A percentile compares a stretch with the other conserved stretches of the same genome.
phyloP scores from a whole-genome alignment of 1,284 basidiomycete species.

The Heterobasidion occidentale region DNA sequence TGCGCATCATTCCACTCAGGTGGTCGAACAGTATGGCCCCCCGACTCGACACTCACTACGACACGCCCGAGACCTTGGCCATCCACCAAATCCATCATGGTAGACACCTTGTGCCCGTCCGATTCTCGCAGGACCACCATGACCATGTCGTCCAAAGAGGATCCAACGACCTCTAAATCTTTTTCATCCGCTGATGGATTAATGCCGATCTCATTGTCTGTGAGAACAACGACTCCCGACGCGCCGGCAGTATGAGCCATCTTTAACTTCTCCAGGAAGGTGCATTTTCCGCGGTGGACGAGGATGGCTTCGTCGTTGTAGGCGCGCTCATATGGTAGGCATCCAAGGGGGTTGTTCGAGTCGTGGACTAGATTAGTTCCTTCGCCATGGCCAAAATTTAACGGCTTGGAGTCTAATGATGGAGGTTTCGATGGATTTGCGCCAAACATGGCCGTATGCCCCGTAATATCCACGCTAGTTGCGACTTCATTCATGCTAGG shows the following conservation, averaged over 20 bases:
- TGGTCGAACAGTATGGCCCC: constrained; percentile 14
- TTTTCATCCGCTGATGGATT: constrained; percentile 59
- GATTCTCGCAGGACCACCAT: constrained; percentile 50
- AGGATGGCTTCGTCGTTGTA: constrained; percentile 48
- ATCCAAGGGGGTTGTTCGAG: constrained; percentile 47
- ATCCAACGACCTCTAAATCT: constrained; percentile 50
- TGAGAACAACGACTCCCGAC: constrained; percentile 67
- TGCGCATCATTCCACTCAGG: constrained; percentile 17
- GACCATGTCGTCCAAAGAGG: constrained; percentile 44
- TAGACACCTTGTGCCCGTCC: constrained; percentile 41
- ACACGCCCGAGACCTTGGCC: constrained; percentile 38
- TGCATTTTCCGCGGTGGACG: constrained; percentile 66
- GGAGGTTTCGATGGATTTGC: constrained; percentile 40
- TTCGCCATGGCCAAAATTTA: constrained; percentile 38
- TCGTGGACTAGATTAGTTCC: constrained; percentile 48
- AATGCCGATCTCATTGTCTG: constrained; percentile 47
- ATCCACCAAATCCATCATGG: constrained; percentile 47
- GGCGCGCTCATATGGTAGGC: constrained; percentile 39
- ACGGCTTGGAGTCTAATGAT: constrained; percentile 16
- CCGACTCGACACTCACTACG: constrained; percentile 41
- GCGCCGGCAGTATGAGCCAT: constrained; percentile 60
- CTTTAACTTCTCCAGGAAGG: constrained; percentile 75
- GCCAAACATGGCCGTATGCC: constrained; percentile 66
- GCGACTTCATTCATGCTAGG: constrained; percentile 22
- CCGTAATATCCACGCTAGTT: constrained; percentile 39